Evolutionary conservation across 495 filamentous ascomycete genomes (phyloP), one percentile per base, ranked within the genome.

Genomic region (Neurospora sp.): DNA sequence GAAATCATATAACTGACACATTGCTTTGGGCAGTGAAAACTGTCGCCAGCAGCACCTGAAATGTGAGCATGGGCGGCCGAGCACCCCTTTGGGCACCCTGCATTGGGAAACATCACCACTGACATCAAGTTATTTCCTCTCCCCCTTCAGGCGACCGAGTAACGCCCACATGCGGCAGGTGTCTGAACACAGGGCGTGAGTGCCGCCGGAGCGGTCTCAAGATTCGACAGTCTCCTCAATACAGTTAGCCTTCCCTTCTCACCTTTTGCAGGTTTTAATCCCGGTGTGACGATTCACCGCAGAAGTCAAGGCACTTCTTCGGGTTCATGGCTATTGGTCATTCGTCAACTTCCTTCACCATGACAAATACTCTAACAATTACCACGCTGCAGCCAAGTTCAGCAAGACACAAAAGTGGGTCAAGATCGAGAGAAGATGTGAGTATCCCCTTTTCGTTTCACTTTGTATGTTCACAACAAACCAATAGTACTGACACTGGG

Each of bases 11-110:
- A 54, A 62, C 70, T 73, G 54, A 78, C 35, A 66, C 31, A 66
- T 35, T 35, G 27, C 12, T 10, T 5, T n/a, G 73, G 59, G 74
- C 71, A 85, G 84, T 75, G 79, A 81, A 72, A 84, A 81, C 23
- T 86, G 84, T 72, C 82, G 84, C 69, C 79, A 84, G 73, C 80
- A 83, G 74, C 84, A 85, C 72, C 77, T 85, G 5, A 84, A 83
- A 82, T 86, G 84, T 85, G 39, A 74, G 77, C 40, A n/a, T 44
- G 39, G 31, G 9, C 39, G 31, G 9, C 39, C 11, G 42, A 78
- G 72, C 71, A 27, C 71, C 44, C 69, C 62, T 23, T 42, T 41
- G 40, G 14, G n/a, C 39, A n/a, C 69, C 39, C 69, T 39, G 41
- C 42, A 14, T 69, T 39, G 31, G 35, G 41, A 35, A 35, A 18